phyloP scores from a whole-genome alignment of 78 protist species.

The Pigoraptor vietnamica region DNA sequence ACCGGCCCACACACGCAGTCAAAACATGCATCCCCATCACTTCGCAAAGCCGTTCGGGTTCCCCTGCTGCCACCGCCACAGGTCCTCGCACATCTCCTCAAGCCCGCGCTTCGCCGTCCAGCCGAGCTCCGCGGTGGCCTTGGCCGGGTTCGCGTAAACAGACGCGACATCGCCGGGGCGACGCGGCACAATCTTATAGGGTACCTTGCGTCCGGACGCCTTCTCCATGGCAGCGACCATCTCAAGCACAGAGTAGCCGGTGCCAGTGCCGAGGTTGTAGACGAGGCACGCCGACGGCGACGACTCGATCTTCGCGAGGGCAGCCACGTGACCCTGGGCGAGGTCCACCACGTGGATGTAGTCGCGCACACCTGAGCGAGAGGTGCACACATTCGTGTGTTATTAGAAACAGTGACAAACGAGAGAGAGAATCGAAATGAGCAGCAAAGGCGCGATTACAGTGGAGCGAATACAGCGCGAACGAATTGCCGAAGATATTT shows the following conservation, averaged over 20 bases:
- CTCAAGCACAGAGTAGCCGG: slow-evolving; percentile 83
- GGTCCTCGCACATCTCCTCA: slow-evolving; percentile 79
- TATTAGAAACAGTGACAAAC: too few relatives aligned
- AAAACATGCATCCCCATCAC: too few relatives aligned
- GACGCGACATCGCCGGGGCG: slow-evolving; percentile 56
- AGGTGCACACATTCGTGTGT: too few relatives aligned
- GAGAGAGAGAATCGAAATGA: too few relatives aligned
- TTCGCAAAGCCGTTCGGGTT: slow-evolving; percentile 80
- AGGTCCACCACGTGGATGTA: slow-evolving; percentile 95
- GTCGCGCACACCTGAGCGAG: slow-evolving; percentile 96
- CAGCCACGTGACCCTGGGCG: slow-evolving; percentile 86
- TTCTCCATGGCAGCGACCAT: slow-evolving; percentile 70
- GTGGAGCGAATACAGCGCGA: too few relatives aligned
- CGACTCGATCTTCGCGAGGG: slow-evolving; percentile 32
- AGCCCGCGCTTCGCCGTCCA: slow-evolving; percentile 78
- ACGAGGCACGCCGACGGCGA: slow-evolving; percentile 11
- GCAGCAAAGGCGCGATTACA: too few relatives aligned
- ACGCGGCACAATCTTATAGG: slow-evolving; percentile 28
- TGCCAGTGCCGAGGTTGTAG: slow-evolving; percentile 91
- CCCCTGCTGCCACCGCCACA: slow-evolving; percentile 79
- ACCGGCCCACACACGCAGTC: too few relatives aligned
- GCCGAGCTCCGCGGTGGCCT: slow-evolving; percentile 54
- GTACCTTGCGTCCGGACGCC: slow-evolving; percentile 61
- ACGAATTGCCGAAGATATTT: too few relatives aligned
- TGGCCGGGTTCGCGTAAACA: slow-evolving; percentile 45